Base-by-base conservation (phyloP, 129 eudicot genomes). In the Calendula officinalis region DNA sequence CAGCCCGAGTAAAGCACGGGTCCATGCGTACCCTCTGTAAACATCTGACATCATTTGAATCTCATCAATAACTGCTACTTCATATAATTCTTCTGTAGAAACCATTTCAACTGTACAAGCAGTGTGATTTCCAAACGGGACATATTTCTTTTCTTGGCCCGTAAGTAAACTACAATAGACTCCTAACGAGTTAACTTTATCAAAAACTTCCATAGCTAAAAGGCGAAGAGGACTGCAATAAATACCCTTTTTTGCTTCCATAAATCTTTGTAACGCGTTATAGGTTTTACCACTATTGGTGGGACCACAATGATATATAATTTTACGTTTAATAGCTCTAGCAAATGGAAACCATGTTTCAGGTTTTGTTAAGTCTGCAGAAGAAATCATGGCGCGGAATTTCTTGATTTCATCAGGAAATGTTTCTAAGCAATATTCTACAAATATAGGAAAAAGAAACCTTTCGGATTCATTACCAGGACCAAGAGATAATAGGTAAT, bases 71-170 rank as follows among this genome's bases (percentile, higher is more conserved):
- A 94, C 89, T 7, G 99, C 99, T 17, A 94, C 97, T 33, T 94
- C 99, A 69, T 83, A 94, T 74, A 86, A 58, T 40, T 94, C 87
- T 12, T 88, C 89, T 0, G 91, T 81, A 0, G 95, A 85, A 3
- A 86, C 99, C 99, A 94, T 94, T 82, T 94, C 99, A 65, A 94
- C 97, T 2, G 99, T 94, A 55, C 99, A 94, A 41, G 99, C 92
- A 66, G 82, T 58, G 51, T 94, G 99, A 60, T 88, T 82, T 10
- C 95, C 84, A 49, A 88, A 88, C 0, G 97, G 97, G 40, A 94
- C 94, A 15, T 59, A 52, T 64, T 94, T 94, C 73, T 81, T 94
- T 75, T 94, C 99, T 39, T 94, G 99, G 2, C 99, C 99, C 0
- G 97, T 94, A 39, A 70, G 83, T 7, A 94, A 81, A 45, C 97